A percentile compares a stretch with the other conserved stretches of the same genome.
Conservation (phyloP, 257 asterid species). For the Cordia subcordata region DNA sequence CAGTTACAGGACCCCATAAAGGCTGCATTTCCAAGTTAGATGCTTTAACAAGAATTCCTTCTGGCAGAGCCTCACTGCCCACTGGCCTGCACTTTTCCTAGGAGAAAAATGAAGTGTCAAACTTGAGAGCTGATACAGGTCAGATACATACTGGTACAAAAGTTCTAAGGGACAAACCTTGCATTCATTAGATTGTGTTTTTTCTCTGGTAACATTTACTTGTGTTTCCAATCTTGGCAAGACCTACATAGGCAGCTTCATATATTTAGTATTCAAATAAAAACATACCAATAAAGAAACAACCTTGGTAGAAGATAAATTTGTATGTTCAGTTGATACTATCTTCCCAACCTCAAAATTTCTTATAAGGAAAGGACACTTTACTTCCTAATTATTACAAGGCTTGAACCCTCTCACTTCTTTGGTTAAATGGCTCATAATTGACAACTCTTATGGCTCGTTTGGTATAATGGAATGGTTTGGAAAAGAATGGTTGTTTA, state of each 20-base stretch:
- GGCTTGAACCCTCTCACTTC: too few species aligned
- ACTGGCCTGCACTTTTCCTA: slow-evolving; percentile 59
- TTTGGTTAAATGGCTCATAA: too few species aligned
- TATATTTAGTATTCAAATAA: not conserved
- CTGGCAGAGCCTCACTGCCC: slow-evolving; percentile 75
- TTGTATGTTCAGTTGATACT: too few species aligned
- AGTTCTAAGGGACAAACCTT: slow-evolving; percentile 35
- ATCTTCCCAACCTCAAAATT: too few species aligned
- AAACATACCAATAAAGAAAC: not conserved
- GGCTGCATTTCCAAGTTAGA: slow-evolving; percentile 68
- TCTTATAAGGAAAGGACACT: too few species aligned
- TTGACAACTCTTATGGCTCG: too few species aligned
- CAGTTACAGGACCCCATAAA: slow-evolving; percentile 48
- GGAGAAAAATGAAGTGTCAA: slow-evolving; percentile 6
- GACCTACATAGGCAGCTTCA: slow-evolving; percentile 22
- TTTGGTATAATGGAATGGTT: too few species aligned
- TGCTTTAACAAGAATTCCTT: slow-evolving; percentile 61
- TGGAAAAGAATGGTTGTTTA: too few species aligned
- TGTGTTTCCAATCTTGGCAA: slow-evolving; percentile 11
- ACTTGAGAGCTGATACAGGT: not conserved
- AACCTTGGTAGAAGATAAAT: too few species aligned
- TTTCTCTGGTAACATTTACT: slow-evolving; percentile 13
- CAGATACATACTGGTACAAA: not conserved
- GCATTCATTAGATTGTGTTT: slow-evolving; percentile 33
- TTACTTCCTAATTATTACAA: too few species aligned